These are phyloP conservation scores for Scheffersomyces quercinus DNA, from an alignment of 1,139 yeast species.

Conservation along the genomic window DNA sequence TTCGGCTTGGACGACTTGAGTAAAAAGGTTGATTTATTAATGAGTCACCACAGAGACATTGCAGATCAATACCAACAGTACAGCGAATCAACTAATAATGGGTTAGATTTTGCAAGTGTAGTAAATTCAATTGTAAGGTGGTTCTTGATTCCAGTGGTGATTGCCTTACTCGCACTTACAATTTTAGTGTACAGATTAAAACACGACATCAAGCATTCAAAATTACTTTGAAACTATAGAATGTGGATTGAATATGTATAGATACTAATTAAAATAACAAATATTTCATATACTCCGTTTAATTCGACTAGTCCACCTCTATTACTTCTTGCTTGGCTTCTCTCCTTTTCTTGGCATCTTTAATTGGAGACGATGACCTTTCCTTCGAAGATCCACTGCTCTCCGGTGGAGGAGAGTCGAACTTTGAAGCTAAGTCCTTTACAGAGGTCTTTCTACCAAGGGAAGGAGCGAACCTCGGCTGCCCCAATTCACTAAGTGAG, in stretches of 20 bases:
- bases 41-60: slow-evolving; percentile 45
- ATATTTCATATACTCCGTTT: no score
- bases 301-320: slow-evolving; percentile 3
- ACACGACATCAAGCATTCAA: slow-evolving; percentile 56
- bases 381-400: slow-evolving; percentile 6
- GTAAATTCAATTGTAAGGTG: slow-evolving; percentile 30
- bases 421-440: slow-evolving; percentile 34
- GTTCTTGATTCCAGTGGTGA: slow-evolving; percentile 44
- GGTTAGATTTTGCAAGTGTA: slow-evolving; percentile 14
- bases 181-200: slow-evolving; percentile 48
- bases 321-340: slow-evolving; percentile 5
- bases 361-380: slow-evolving; percentile 14
- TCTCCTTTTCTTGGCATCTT: slow-evolving; percentile 3
- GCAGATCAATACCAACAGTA: slow-evolving; percentile 27
- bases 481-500: slow-evolving; percentile 22
- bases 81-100: slow-evolving; percentile 6
- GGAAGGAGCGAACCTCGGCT: slow-evolving; percentile 31
- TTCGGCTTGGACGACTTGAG: slow-evolving; percentile 33
- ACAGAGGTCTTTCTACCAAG: slow-evolving; percentile 36
- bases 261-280: no score
- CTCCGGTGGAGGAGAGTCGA: slow-evolving; percentile 25
- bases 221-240: slow-evolving; percentile 37
- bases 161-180: slow-evolving; percentile 37
- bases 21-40: slow-evolving; percentile 43
- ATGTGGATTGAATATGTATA: neutral